These are phyloP conservation scores for Oldenlandia corymbosa DNA, from an alignment of 257 asterid genomes.

Conservation along the genomic window DNA sequence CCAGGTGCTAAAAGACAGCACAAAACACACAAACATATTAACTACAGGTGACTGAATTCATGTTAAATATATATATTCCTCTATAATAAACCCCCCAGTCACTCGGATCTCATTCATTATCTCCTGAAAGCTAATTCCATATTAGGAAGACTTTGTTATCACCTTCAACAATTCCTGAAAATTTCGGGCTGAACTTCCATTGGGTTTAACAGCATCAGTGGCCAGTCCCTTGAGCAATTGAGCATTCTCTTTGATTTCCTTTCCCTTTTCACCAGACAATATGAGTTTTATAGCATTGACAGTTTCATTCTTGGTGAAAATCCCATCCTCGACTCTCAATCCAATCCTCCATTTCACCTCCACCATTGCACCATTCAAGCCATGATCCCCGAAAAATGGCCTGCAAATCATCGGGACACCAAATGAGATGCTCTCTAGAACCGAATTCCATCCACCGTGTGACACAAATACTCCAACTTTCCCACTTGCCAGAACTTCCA, in stretches of 20 bases:
- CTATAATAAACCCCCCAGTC: too few species aligned
- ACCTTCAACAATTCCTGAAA: background rate
- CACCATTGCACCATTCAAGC: slow-evolving; percentile 47
- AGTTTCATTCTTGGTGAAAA: slow-evolving; percentile 11
- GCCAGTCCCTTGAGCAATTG: slow-evolving; percentile 5
- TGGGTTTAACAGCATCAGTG: background rate
- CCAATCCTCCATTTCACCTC: slow-evolving; percentile 13
- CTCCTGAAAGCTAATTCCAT: too few species aligned
- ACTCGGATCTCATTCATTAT: too few species aligned
- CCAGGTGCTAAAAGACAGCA: too few species aligned
- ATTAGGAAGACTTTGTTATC: background rate
- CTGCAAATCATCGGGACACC: slow-evolving; percentile 65
- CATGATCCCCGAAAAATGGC: slow-evolving; percentile 72
- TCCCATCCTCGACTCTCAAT: slow-evolving; percentile 5
- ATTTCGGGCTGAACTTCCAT: slow-evolving; percentile 13
- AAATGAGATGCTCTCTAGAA: slow-evolving; percentile 42
- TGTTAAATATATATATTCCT: too few species aligned
- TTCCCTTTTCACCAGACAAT: slow-evolving; percentile 6
- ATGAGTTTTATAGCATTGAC: background rate
- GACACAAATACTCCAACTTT: slow-evolving; percentile 49
- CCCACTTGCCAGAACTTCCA: slow-evolving; percentile 33
- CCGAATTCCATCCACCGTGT: slow-evolving; percentile 79
- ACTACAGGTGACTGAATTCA: too few species aligned
- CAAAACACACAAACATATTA: too few species aligned
- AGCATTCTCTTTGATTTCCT: slow-evolving; percentile 10